These are phyloP conservation scores for Kwoniella shandongensis DNA, from an alignment of 768 basidiomycete species.

Conservation along the genomic window DNA sequence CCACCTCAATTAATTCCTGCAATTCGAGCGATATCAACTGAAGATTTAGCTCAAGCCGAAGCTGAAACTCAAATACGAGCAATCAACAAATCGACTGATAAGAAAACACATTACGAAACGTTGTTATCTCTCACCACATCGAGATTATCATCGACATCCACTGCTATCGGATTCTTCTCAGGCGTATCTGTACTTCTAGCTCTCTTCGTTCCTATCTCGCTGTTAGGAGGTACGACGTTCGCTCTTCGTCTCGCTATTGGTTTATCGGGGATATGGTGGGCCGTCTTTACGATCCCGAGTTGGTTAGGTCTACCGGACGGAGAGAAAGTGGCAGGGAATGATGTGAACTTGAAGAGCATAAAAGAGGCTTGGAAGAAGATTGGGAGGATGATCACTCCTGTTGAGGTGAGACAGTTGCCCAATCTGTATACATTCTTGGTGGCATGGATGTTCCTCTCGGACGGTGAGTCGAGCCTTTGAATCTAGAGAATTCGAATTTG, in stretches of 20 bases:
- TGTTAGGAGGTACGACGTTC: constrained; percentile 71
- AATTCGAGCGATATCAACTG: constrained; percentile 28
- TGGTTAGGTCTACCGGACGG: constrained; percentile 68
- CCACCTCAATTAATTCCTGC: constrained; percentile 11
- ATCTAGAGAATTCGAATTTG: neutral
- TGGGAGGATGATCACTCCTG: constrained; percentile 69
- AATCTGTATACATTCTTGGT: constrained; percentile 87
- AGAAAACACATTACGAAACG: constrained; percentile 58
- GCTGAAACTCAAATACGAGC: neutral
- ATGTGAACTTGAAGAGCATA: constrained; percentile 23
- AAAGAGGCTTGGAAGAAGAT: constrained; percentile 74
- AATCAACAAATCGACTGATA: neutral
- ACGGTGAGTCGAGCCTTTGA: constrained; percentile 60
- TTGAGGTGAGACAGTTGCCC: constrained; percentile 69
- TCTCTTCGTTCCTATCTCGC: constrained; percentile 68
- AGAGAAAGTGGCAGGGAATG: constrained; percentile 3
- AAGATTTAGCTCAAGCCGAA: constrained; percentile 23
- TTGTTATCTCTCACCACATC: constrained; percentile 71
- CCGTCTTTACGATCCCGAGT: constrained; percentile 73
- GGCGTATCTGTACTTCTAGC: constrained; percentile 69
- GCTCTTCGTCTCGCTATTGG: constrained; percentile 80
- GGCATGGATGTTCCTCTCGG: constrained; percentile 92
- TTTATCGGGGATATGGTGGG: constrained; percentile 86
- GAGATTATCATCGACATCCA: constrained; percentile 78
- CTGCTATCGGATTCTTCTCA: constrained; percentile 79